These are phyloP conservation scores for Schwanniomyces occidentalis DNA, from an alignment of 805 yeast genomes.

Conservation along the genomic window DNA sequence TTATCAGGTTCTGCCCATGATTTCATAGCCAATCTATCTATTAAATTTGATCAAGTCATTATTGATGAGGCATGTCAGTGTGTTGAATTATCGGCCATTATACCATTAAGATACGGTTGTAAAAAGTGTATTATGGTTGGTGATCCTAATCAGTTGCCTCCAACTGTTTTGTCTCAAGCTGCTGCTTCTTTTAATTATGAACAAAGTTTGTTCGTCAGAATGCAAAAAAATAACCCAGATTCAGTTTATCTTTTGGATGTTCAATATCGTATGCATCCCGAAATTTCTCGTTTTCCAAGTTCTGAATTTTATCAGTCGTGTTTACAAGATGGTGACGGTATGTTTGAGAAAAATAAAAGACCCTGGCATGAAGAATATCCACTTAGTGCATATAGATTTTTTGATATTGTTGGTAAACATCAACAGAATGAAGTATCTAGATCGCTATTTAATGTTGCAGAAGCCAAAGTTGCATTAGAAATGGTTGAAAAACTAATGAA, in stretches of 20 bases:
- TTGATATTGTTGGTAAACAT: constrained; percentile 64
- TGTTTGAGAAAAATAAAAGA: constrained; percentile 57
- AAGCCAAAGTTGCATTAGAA: constrained; percentile 73
- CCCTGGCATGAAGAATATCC: constrained; percentile 70
- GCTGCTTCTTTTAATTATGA: constrained; percentile 83
- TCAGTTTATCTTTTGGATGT: constrained; percentile 77
- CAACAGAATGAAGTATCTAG: constrained; percentile 61
- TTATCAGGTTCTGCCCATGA: constrained; percentile 94
- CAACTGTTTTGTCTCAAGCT: constrained; percentile 87
- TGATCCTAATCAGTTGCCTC: constrained; percentile 97
- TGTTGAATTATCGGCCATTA: constrained; percentile 87
- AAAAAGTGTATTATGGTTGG: constrained; percentile 94
- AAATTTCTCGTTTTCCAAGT: constrained; percentile 85
- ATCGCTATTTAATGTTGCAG: constrained; percentile 70
- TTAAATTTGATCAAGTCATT: constrained; percentile 84
- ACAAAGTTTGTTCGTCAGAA: constrained; percentile 90
- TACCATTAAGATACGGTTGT: constrained; percentile 91
- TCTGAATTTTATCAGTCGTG: constrained; percentile 72
- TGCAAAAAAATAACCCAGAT: constrained; percentile 66
- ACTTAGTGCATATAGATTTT: constrained; percentile 77
- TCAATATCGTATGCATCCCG: constrained; percentile 98
- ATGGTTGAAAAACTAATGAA: constrained; percentile 53
- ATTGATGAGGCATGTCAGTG: constrained; percentile 98
- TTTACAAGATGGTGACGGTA: constrained; percentile 76
- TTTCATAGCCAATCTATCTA: constrained; percentile 68